A percentile compares a stretch with the other conserved stretches of the same genome.
Evolutionary conservation across 2,329 filamentous ascomycete species (phyloP).

Genomic region (Niveomyces coronatus): DNA sequence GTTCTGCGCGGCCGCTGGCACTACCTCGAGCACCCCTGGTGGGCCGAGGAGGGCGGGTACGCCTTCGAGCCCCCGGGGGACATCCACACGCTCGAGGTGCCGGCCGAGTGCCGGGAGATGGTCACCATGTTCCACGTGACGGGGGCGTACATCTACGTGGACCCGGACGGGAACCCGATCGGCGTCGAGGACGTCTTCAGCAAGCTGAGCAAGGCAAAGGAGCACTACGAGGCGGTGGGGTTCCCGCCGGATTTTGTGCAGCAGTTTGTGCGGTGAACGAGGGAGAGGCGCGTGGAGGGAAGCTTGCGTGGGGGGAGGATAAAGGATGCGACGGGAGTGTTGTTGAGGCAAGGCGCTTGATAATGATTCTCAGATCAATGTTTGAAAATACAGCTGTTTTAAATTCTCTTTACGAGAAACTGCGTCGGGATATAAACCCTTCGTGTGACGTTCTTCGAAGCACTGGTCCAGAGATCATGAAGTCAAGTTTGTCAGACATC

Average conservation of each 20-base stretch:
- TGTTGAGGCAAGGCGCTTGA: no score
- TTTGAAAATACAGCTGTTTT: no score
- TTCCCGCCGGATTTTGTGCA: conserved; percentile 20
- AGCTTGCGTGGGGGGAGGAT: not conserved
- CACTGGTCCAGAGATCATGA: no score
- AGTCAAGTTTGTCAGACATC: no score
- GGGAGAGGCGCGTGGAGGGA: not conserved
- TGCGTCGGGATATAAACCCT: no score
- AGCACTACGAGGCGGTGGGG: conserved; percentile 23
- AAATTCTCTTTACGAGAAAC: no score
- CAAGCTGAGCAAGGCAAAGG: conserved; percentile 19
- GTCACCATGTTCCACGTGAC: conserved; percentile 25
- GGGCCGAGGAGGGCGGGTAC: conserved; percentile 24
- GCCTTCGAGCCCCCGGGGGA: conserved; percentile 25
- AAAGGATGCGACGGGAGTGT: no score
- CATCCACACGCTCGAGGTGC: conserved; percentile 25
- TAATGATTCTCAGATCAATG: no score
- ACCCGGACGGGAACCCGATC: conserved; percentile 20
- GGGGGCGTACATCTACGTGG: conserved; percentile 25
- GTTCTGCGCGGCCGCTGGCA: conserved; percentile 23
- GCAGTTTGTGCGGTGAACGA: conserved; percentile 14
- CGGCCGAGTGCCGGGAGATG: conserved; percentile 24
- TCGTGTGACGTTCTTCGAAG: no score
- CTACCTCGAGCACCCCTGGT: conserved; percentile 26
- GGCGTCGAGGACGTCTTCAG: conserved; percentile 25